Base-by-base conservation (phyloP, 106 monocot species). In the Platanthera guangdongensis region DNA sequence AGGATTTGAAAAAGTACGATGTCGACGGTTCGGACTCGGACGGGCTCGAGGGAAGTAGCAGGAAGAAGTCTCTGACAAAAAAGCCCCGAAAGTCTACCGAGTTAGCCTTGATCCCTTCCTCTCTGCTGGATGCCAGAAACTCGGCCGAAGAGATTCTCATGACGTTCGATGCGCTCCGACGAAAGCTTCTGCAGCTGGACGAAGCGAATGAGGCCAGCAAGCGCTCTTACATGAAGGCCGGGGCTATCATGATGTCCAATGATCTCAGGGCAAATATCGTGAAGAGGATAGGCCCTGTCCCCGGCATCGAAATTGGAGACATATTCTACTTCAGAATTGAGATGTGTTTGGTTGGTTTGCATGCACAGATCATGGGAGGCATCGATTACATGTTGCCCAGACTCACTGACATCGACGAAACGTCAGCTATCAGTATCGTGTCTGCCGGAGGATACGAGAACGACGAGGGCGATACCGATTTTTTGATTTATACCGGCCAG, bases 311-410 rank as follows among this genome's bases (percentile, higher is more conserved):
- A 45, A 59, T 92, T 47, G 95, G 95, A 15, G 95, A 95, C 71
- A 83, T 92, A 14, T 95, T 92, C 76, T 95, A 84, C 76, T 92
- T 87, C 75, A 84, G 95, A 77, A 82, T 89, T 51, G 95, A 95
- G 72, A 74, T 92, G 77, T 88, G 87, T 68, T 55, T 95, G 70
- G 83, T 90, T 64, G 95, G 95, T 2, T 74, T 95, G 64, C 95
- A 95, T 76, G 55, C 71, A 3, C 95, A 73, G 32, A 81, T 78
- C 81, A 89, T 92, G 86, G 87, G 51, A 9, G 95, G 95, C 15
- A 95, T 95, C 10, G 95, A 95, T 80, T 92, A 77, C 70, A 86
- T 86, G 90, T 76, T 53, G 14, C 52, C 74, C 11, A 86, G 60
- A 54, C 81, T 84, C 30, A 75, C 68, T 5, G 50, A 81, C 45